phyloP scores from a whole-genome alignment of 768 basidiomycete genomes.

The Kwoniella newhampshirensis region DNA sequence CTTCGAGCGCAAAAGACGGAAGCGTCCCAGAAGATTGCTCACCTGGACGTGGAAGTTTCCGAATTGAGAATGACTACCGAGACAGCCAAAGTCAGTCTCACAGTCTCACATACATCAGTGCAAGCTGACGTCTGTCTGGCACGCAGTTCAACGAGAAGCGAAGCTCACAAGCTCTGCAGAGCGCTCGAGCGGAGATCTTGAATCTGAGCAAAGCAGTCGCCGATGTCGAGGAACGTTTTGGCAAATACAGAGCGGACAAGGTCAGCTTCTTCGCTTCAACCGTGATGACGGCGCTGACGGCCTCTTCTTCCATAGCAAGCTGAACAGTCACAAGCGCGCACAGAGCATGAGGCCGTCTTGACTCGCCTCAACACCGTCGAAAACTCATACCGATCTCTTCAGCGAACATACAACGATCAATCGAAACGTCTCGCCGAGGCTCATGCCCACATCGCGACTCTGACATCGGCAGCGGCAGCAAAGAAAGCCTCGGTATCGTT shows the following conservation, averaged over 20 bases:
- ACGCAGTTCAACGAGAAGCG: slow-evolving; percentile 81
- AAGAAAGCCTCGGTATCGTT: slow-evolving; percentile 78
- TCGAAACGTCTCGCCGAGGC: slow-evolving; percentile 75
- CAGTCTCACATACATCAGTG: background rate
- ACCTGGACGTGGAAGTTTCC: slow-evolving; percentile 42
- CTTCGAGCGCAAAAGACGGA: slow-evolving; percentile 33
- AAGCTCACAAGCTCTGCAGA: slow-evolving; percentile 73
- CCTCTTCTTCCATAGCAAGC: slow-evolving; percentile 45
- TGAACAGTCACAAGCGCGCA: slow-evolving; percentile 72
- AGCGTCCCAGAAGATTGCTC: slow-evolving; percentile 61
- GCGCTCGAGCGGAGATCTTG: slow-evolving; percentile 73
- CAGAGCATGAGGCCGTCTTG: slow-evolving; percentile 69
- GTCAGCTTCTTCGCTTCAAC: slow-evolving; percentile 21
- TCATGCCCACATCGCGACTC: slow-evolving; percentile 69
- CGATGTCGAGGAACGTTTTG: slow-evolving; percentile 75
- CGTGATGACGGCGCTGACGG: background rate
- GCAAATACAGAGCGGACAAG: slow-evolving; percentile 76
- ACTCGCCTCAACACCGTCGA: slow-evolving; percentile 68
- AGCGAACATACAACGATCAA: slow-evolving; percentile 69
- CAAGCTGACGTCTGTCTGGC: slow-evolving; percentile 10
- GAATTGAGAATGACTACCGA: slow-evolving; percentile 60
- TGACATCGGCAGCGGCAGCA: slow-evolving; percentile 75
- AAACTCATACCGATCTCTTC: slow-evolving; percentile 69
- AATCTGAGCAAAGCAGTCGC: slow-evolving; percentile 69
- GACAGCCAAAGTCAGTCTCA: slow-evolving; percentile 65